phyloP scores from a whole-genome alignment of 2,329 filamentous ascomycete genomes.

The Trichoderma cornu-damae region DNA sequence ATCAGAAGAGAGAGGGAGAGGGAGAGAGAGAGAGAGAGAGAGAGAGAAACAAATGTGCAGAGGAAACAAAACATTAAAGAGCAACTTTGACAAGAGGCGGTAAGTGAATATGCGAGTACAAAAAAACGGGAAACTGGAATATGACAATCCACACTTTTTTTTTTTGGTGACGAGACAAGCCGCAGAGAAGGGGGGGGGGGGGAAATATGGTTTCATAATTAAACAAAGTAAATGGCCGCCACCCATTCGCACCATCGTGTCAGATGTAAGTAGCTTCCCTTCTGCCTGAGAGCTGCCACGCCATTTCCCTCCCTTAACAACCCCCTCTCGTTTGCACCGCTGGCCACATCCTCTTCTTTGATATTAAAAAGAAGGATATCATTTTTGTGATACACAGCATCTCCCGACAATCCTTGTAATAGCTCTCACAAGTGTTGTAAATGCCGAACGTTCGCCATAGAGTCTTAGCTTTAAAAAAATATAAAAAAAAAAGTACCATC shows the following conservation, averaged over 20 bases:
- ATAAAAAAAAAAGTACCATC: slow-evolving; percentile 17
- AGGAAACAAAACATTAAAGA: neutral
- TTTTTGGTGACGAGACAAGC: slow-evolving; percentile 15
- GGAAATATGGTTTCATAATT: slow-evolving; percentile 39
- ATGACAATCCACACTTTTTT: slow-evolving; percentile 4
- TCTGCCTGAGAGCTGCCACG: slow-evolving; percentile 20
- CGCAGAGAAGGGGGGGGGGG: slow-evolving; percentile 25
- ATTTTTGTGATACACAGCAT: slow-evolving; percentile 32
- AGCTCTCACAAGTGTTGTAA: slow-evolving; percentile 26
- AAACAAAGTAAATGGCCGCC: slow-evolving; percentile 49
- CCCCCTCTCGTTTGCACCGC: slow-evolving; percentile 19
- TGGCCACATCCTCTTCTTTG: slow-evolving; percentile 23
- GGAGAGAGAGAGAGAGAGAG: neutral
- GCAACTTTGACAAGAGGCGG: neutral
- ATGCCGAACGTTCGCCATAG: slow-evolving; percentile 21
- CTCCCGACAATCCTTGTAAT: slow-evolving; percentile 29
- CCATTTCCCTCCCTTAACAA: slow-evolving; percentile 18
- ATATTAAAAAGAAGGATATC: slow-evolving; percentile 22
- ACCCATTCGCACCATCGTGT: slow-evolving; percentile 31
- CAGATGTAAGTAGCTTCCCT: slow-evolving; percentile 28
- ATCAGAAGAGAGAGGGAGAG: neutral
- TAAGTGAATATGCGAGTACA: slow-evolving; percentile 12
- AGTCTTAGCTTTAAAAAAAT: slow-evolving; percentile 13
- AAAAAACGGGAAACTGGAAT: slow-evolving; percentile 15
- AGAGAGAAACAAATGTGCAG: neutral